Percentiles rank a stretch among this genome's conserved stretches.
Evolutionary conservation across 2,329 filamentous ascomycete species (phyloP).

Genomic region (Coniochaeta prunicola): DNA sequence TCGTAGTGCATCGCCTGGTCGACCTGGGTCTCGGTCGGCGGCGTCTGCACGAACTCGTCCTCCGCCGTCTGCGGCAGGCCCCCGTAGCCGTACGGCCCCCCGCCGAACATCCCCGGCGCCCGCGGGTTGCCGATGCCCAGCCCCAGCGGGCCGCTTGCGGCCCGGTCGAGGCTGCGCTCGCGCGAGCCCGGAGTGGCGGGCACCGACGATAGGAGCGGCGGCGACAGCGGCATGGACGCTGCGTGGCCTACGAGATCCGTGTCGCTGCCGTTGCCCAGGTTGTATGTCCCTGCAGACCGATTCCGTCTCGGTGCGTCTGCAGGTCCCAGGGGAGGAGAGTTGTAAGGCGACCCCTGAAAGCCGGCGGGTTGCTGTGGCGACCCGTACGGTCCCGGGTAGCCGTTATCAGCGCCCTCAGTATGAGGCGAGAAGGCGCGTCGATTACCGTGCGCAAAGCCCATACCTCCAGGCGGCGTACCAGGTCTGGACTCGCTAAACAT

Average conservation of each 20-base stretch:
- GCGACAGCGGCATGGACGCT: conserved; percentile 39
- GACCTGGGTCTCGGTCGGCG: conserved; percentile 5
- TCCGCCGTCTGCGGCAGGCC: conserved; percentile 48
- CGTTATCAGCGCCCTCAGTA: conserved; percentile 5
- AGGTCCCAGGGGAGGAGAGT: conserved; percentile 6
- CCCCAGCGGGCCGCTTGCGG: conserved; percentile 17
- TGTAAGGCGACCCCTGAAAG: conserved; percentile 10
- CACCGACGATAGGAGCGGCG: conserved; percentile 12
- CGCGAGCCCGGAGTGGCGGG: conserved; percentile 12
- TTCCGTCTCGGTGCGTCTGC: conserved; percentile 28
- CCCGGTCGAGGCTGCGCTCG: conserved; percentile 15
- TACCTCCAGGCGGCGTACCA: conserved; percentile 37
- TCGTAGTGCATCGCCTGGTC: conserved; percentile 42
- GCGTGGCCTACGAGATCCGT: conserved; percentile 46
- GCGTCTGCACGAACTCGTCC: conserved; percentile 23
- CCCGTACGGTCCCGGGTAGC: conserved; percentile 7
- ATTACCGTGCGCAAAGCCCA: conserved; percentile 17
- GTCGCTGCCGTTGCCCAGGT: conserved; percentile 36
- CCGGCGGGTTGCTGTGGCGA: conserved; percentile 5
- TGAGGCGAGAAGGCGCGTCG: conserved; percentile 15
- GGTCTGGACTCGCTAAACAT: conserved; percentile 39
- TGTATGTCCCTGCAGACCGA: conserved; percentile 46
- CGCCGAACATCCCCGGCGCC: conserved; percentile 46
- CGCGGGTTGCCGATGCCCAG: conserved; percentile 23
- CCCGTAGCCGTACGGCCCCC: conserved; percentile 53